Conservation (phyloP, 352 stramenopile species). For the Albugo candida region DNA sequence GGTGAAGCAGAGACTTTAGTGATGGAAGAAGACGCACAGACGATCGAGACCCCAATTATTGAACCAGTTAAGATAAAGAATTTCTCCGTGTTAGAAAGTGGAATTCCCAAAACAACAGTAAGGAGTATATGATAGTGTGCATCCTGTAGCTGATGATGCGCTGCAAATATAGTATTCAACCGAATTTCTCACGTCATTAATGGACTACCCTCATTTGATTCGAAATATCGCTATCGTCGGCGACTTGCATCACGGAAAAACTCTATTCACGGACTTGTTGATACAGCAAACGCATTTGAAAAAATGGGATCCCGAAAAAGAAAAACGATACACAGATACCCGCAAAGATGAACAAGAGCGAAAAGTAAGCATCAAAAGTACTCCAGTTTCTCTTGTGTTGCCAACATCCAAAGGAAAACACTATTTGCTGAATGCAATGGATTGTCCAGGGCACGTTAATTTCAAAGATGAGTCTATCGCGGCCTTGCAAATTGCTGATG, state of each 20-base stretch:
- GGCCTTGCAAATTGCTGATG: constrained; percentile 86
- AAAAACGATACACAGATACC: constrained; percentile 89
- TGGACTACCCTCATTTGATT: constrained; percentile 77
- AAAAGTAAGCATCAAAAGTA: constrained; percentile 93
- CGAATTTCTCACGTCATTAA: constrained; percentile 78
- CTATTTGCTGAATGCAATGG: constrained; percentile 91
- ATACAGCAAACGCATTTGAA: constrained; percentile 78
- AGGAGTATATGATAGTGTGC: background rate
- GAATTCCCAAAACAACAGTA: constrained; percentile 46
- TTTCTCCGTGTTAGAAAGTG: constrained; percentile 81
- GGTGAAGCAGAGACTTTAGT: constrained; percentile 93
- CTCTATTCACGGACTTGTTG: constrained; percentile 82
- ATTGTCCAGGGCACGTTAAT: constrained; percentile 95
- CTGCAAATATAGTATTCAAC: constrained; percentile 58
- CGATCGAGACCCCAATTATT: constrained; percentile 96
- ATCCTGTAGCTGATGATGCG: background rate
- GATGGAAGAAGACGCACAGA: constrained; percentile 98
- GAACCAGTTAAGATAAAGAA: constrained; percentile 88
- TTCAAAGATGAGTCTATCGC: constrained; percentile 93
- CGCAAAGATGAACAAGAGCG: constrained; percentile 93
- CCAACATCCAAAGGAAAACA: constrained; percentile 88
- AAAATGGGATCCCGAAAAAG: constrained; percentile 55
- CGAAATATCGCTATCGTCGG: constrained; percentile 93
- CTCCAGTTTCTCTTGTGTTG: constrained; percentile 88
- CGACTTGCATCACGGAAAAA: constrained; percentile 93